Evolutionary conservation across 441 rosid genomes (phyloP), one percentile per base, ranked within the genome.

Genomic region (Theobroma grandiflorum): DNA sequence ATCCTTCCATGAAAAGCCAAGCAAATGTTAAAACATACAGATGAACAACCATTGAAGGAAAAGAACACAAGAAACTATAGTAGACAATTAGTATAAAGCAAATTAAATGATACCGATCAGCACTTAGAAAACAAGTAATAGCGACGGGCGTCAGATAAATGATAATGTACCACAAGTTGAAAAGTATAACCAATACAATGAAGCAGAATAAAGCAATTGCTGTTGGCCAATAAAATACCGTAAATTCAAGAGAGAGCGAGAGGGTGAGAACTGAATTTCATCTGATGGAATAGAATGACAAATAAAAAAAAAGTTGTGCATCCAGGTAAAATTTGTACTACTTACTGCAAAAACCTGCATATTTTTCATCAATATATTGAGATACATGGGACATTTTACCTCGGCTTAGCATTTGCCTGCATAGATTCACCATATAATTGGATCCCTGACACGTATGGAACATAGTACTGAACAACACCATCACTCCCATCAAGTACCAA

Each of bases 401-500:
- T 84, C 38, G 77, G 80, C 83, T 82, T 84, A 63, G 79, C 50
- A 75, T 73, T 53, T 33, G 78, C 35, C 26, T 49, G 52, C 10
- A 72, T 52, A 18, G 77, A 75, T 66, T 83, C 83, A 37, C 84
- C 81, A 26, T 84, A 88, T 10, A 88, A 78, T 79, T 88, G 91
- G 66, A 88, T 86, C 11, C 88, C 91, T 0, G 91, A 88, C 43
- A 88, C 76, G 75, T 85, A 88, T 2, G 91, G 91, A 4, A 88
- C 91, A 62, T 88, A 88, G 75, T 88, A 88, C 76, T 88, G 89
- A 40, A 85, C 79, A 66, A 86, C 89, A 76, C 42, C 47, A 55
- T 86, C 80, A 35, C 81, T 82, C 16, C 80, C 88, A 82, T 88
- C 82, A 45, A 88, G 83, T 50, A 84, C 74, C 74, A 88, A 74